A percentile compares a stretch with the other conserved stretches of the same genome.
Conservation (phyloP, 257 asterid genomes). For the Solanum dulcamara region DNA sequence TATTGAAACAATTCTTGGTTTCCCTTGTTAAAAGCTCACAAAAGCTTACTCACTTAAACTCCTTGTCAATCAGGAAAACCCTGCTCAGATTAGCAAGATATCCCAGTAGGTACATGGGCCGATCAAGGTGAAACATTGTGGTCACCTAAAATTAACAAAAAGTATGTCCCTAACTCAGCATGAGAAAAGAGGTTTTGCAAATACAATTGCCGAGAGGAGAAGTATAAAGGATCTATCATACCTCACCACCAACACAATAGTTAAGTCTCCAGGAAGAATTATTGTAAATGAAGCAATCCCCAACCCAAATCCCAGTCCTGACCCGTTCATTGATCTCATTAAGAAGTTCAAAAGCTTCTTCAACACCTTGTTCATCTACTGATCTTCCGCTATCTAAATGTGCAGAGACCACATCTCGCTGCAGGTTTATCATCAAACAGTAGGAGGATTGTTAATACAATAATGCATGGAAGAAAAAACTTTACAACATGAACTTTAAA, state of each 20-base stretch:
- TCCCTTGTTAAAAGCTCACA: neutral
- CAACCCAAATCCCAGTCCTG: constrained; percentile 97
- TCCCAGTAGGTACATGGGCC: constrained; percentile 96
- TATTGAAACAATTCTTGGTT: neutral
- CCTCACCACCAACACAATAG: constrained; percentile 99
- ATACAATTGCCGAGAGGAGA: neutral
- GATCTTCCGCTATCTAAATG: constrained; percentile 84
- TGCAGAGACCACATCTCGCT: constrained; percentile 95
- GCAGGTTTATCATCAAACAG: constrained; percentile 18
- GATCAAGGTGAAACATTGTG: constrained; percentile 95
- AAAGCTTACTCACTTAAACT: constrained; percentile 71
- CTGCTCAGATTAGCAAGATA: constrained; percentile 93
- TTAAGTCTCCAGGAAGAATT: constrained; percentile 97
- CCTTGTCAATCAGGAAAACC: constrained; percentile 84
- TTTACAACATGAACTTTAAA: neutral
- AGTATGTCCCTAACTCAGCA: neutral
- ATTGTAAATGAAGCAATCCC: constrained; percentile 94
- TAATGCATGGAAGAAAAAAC: neutral
- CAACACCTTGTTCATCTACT: constrained; percentile 89
- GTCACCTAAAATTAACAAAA: constrained; percentile 51
- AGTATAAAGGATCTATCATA: constrained; percentile 7
- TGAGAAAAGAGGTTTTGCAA: neutral
- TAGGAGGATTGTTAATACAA: neutral
- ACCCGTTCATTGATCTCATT: constrained; percentile 92
- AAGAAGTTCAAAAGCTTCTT: constrained; percentile 96